These are phyloP conservation scores for Gracilariopsis chorda DNA, from an alignment of 23 red algal genomes.

Conservation along the genomic window DNA sequence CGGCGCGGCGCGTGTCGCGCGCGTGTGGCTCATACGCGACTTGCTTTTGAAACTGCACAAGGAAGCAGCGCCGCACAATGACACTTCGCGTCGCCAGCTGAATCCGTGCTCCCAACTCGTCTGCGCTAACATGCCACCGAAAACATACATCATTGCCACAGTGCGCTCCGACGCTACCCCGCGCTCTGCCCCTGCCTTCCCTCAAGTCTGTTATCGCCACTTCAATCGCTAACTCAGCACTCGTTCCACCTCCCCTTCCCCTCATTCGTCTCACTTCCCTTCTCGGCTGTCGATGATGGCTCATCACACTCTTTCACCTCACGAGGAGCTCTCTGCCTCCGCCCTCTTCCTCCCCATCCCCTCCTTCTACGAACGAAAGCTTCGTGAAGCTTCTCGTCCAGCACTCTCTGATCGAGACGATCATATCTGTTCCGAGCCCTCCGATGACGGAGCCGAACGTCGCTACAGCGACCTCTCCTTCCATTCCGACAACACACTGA, in stretches of 20 bases:
- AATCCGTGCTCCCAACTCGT: not conserved
- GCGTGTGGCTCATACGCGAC: too few species aligned
- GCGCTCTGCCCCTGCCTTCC: not conserved
- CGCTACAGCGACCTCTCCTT: slow-evolving; percentile 35
- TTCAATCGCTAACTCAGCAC: too few species aligned
- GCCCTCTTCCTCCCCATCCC: slow-evolving; percentile 27
- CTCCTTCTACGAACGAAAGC: slow-evolving; percentile 4
- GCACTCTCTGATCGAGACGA: not conserved
- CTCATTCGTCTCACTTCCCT: not conserved
- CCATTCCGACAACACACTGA: not conserved
- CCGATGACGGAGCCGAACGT: slow-evolving; percentile 20
- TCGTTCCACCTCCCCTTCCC: too few species aligned
- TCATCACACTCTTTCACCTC: not conserved
- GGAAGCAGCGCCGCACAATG: not conserved
- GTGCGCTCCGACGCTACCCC: not conserved
- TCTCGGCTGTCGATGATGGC: not conserved
- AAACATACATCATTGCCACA: not conserved
- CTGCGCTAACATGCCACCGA: not conserved
- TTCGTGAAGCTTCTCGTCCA: not conserved
- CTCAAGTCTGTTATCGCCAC: not conserved
- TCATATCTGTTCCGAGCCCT: slow-evolving; percentile 15
- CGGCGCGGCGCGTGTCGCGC: not conserved
- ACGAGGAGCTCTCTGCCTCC: slow-evolving; percentile 17
- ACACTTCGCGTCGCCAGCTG: not conserved
- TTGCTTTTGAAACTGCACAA: too few species aligned